Conservation (phyloP, 176 grass and related monocot genomes). For the Oryza coarctata region DNA sequence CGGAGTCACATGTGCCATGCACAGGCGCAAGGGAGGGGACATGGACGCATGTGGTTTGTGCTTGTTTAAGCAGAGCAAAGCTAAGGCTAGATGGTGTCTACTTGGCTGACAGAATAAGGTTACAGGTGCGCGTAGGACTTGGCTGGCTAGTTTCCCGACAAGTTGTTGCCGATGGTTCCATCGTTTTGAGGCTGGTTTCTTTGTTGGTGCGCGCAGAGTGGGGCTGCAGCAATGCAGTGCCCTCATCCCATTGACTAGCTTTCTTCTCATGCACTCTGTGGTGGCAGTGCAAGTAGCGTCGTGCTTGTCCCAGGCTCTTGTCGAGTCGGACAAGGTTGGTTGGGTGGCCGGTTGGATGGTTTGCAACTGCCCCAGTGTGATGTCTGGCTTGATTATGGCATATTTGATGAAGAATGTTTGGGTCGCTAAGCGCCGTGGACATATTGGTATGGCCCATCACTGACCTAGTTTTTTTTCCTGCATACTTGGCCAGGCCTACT, state of each 20-base stretch:
- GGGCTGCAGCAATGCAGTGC: too few species aligned
- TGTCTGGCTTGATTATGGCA: background rate
- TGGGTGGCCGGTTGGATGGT: background rate
- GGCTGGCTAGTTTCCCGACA: constrained; percentile 41
- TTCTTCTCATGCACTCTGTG: background rate
- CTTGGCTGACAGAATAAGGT: constrained; percentile 1
- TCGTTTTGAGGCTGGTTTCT: background rate
- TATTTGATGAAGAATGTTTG: background rate
- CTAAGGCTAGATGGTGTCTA: constrained; percentile 10
- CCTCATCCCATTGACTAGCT: background rate
- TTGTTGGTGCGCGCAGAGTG: background rate
- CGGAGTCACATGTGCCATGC: constrained; percentile 19
- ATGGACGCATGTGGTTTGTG: background rate
- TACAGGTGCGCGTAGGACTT: constrained; percentile 22
- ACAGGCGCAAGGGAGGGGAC: background rate
- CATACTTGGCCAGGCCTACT: too few species aligned
- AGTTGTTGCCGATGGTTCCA: constrained; percentile 14
- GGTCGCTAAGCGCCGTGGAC: background rate
- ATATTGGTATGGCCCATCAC: too few species aligned
- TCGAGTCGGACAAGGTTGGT: constrained; percentile 11
- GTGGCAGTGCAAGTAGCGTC: background rate
- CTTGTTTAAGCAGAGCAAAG: constrained; percentile 10
- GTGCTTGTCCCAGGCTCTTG: background rate
- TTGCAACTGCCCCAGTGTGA: background rate
- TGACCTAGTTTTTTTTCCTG: too few species aligned